These are phyloP conservation scores for Talaromyces liani DNA, from an alignment of 495 filamentous ascomycete species.

Conservation along the genomic window DNA sequence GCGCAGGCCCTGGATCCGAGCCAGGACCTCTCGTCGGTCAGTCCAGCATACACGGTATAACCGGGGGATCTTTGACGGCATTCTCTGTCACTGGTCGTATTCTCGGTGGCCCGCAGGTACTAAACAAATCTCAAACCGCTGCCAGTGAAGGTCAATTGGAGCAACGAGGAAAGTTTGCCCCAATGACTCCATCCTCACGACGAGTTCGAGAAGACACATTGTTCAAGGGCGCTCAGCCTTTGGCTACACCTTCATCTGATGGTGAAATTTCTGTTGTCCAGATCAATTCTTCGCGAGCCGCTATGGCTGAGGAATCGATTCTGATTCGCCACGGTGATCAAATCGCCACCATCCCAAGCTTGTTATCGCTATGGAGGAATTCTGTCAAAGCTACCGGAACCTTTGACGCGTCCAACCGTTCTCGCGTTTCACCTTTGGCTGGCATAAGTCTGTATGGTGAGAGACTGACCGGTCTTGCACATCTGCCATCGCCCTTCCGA, in stretches of 20 bases:
- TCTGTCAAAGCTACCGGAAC: conserved; percentile 53
- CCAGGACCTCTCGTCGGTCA: conserved; percentile 51
- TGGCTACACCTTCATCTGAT: conserved; percentile 27
- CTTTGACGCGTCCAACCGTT: conserved; percentile 39
- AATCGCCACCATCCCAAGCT: conserved; percentile 53
- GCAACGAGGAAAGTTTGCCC: conserved; percentile 55
- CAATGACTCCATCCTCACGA: conserved; percentile 79
- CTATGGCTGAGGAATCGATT: conserved; percentile 54
- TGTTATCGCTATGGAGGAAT: conserved; percentile 62
- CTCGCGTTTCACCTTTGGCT: conserved; percentile 34
- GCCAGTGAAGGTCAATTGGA: conserved; percentile 29
- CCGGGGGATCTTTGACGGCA: conserved; percentile 54
- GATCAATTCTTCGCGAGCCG: conserved; percentile 35
- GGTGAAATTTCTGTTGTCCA: conserved; percentile 61
- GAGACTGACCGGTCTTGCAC: conserved; percentile 49
- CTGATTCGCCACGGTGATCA: conserved; percentile 61
- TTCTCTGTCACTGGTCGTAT: conserved; percentile 68
- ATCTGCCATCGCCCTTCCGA: conserved; percentile 36
- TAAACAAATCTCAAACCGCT: conserved; percentile 24
- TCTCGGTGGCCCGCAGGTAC: conserved; percentile 25
- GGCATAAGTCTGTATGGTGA: conserved; percentile 58
- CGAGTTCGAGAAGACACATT: conserved; percentile 49
- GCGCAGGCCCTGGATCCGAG: conserved; percentile 46
- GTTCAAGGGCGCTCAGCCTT: conserved; percentile 34
- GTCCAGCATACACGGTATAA: conserved; percentile 46